A percentile compares a stretch with the other conserved stretches of the same genome.
Evolutionary conservation across 2,329 filamentous ascomycete species (phyloP).

Genomic region (Penicillium hesseltinei): DNA sequence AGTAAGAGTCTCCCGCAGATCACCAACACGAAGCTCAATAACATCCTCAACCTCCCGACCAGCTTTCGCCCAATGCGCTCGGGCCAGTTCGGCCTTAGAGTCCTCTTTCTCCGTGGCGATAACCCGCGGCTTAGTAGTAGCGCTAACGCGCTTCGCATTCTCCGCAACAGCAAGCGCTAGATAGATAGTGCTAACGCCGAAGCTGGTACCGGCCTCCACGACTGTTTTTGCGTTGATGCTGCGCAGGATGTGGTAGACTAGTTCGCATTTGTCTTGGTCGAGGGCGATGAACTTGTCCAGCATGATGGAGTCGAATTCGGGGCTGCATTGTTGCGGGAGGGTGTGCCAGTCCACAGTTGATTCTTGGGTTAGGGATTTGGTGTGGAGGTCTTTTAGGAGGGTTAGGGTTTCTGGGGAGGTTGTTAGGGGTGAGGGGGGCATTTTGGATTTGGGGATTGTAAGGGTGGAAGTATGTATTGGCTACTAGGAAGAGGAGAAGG

Average conservation of each 20-base stretch:
- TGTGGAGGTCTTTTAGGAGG: constrained; percentile 35
- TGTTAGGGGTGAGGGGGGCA: constrained; percentile 16
- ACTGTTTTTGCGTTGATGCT: constrained; percentile 51
- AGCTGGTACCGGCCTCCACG: constrained; percentile 62
- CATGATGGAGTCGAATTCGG: constrained; percentile 43
- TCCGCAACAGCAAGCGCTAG: constrained; percentile 57
- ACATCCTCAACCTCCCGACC: constrained; percentile 49
- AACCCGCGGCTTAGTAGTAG: constrained; percentile 38
- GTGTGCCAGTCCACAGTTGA: constrained; percentile 18
- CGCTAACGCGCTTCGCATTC: constrained; percentile 36
- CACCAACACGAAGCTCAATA: constrained; percentile 59
- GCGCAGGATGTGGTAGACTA: constrained; percentile 56
- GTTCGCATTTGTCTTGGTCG: constrained; percentile 57
- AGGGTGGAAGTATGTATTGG: neutral
- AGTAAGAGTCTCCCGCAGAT: constrained; percentile 58
- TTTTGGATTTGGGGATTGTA: neutral
- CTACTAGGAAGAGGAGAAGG: no score
- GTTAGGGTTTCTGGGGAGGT: constrained; percentile 16
- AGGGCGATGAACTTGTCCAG: constrained; percentile 60
- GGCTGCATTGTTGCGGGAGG: constrained; percentile 21
- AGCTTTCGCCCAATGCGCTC: constrained; percentile 53
- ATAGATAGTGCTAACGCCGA: constrained; percentile 63
- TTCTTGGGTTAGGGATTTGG: constrained; percentile 35
- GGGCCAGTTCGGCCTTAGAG: constrained; percentile 52
- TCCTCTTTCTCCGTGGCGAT: constrained; percentile 62